phyloP scores from a whole-genome alignment of 495 filamentous ascomycete species.

The Penicillium coprophilum region DNA sequence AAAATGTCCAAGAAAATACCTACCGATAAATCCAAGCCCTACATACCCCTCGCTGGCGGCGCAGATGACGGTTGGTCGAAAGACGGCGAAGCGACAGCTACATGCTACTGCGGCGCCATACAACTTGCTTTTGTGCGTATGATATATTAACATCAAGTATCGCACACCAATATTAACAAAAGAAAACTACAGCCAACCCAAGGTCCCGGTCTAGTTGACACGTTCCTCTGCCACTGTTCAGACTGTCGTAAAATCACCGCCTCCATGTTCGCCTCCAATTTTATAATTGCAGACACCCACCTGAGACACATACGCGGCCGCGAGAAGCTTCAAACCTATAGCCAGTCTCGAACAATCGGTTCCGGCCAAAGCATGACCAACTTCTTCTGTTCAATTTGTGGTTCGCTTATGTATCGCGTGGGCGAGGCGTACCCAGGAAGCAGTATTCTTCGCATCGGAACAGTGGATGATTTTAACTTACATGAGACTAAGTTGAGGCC shows the following conservation, averaged over 20 bases:
- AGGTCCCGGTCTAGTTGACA: slow-evolving; percentile 44
- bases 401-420: slow-evolving; percentile 53
- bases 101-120: slow-evolving; percentile 56
- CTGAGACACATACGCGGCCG: slow-evolving; percentile 48
- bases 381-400: slow-evolving; percentile 54
- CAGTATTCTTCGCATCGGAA: slow-evolving; percentile 52
- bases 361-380: slow-evolving; percentile 53
- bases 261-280: slow-evolving; percentile 59
- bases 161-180: too few species aligned
- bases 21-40: slow-evolving; percentile 19
- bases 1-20: background rate
- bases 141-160: too few species aligned
- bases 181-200: slow-evolving; percentile 33
- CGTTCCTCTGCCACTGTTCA: slow-evolving; percentile 56
- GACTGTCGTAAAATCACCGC: slow-evolving; percentile 61
- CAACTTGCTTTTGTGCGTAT: slow-evolving; percentile 47
- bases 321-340: slow-evolving; percentile 41
- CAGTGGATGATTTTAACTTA: slow-evolving; percentile 54
- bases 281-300: slow-evolving; percentile 43
- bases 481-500: slow-evolving; percentile 53
- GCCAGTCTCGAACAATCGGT: slow-evolving; percentile 39
- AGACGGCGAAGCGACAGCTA: slow-evolving; percentile 50
- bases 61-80: slow-evolving; percentile 37
- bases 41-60: slow-evolving; percentile 33
- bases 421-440: slow-evolving; percentile 34